A percentile compares a stretch with the other conserved stretches of the same genome.
Conservation (phyloP, 2,329 filamentous ascomycete species). For the Neonectria sp. region DNA sequence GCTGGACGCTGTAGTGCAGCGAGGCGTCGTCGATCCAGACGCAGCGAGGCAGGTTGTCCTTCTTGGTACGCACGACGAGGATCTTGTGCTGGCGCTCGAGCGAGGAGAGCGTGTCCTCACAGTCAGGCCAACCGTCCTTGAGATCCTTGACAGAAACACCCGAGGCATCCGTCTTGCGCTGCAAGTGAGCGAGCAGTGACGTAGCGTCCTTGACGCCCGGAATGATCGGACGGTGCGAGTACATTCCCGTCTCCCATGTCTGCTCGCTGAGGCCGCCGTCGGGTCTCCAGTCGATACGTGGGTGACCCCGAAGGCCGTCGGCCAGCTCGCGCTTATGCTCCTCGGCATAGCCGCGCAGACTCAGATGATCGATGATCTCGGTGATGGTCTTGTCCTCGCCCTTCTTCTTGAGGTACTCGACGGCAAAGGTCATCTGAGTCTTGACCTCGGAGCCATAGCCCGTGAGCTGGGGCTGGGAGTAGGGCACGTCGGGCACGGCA, state of each 20-base stretch:
- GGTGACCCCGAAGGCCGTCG: conserved; percentile 77
- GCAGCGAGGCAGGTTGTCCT: conserved; percentile 88
- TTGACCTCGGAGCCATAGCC: conserved; percentile 85
- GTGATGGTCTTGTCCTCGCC: conserved; percentile 78
- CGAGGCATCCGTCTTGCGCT: conserved; percentile 84
- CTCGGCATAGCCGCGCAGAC: conserved; percentile 75
- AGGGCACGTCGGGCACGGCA: conserved; percentile 68
- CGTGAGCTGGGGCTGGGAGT: conserved; percentile 83
- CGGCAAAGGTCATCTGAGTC: conserved; percentile 90
- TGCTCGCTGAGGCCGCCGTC: conserved; percentile 74
- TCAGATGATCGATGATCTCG: conserved; percentile 86
- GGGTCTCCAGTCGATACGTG: conserved; percentile 70
- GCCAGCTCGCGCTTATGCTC: conserved; percentile 75
- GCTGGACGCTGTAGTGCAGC: conserved; percentile 81
- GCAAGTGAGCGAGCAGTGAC: conserved; percentile 85
- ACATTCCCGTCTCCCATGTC: conserved; percentile 79
- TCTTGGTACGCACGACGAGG: conserved; percentile 90
- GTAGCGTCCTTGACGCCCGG: conserved; percentile 82
- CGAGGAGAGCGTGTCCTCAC: conserved; percentile 81
- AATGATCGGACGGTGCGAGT: conserved; percentile 87
- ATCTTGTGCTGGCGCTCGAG: conserved; percentile 86
- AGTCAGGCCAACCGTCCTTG: conserved; percentile 95
- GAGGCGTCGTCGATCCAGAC: conserved; percentile 92
- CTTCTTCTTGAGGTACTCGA: conserved; percentile 85
- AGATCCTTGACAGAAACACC: conserved; percentile 90